These are phyloP conservation scores for Coemansia sp. DNA, from an alignment of 192 early-diverging fungal species.

Conservation along the genomic window DNA sequence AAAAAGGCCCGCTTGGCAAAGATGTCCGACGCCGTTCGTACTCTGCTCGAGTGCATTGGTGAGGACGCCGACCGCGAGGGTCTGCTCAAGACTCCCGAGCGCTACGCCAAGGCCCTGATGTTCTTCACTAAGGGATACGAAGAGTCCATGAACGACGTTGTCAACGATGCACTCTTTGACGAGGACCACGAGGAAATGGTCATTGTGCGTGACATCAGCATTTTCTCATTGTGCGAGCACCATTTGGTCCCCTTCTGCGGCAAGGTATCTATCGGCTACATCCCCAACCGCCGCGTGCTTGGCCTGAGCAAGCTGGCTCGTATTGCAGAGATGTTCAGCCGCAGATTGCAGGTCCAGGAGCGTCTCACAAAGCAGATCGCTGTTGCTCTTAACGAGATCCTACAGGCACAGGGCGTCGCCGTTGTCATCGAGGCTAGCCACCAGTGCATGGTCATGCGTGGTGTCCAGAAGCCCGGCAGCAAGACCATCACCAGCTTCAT, in stretches of 20 bases:
- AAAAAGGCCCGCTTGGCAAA: conserved; percentile 68
- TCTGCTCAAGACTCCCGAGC: conserved; percentile 90
- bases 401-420: conserved; percentile 95
- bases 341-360: conserved; percentile 96
- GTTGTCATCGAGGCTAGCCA: conserved; percentile 96
- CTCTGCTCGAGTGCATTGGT: conserved; percentile 89
- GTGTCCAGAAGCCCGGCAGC: conserved; percentile 96
- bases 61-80: conserved; percentile 96
- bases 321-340: conserved; percentile 97
- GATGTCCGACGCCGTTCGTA: conserved; percentile 83
- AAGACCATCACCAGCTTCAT: conserved; percentile 93
- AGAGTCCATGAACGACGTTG: conserved; percentile 78
- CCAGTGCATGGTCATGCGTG: conserved; percentile 98
- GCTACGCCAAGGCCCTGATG: conserved; percentile 96
- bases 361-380: conserved; percentile 98
- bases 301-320: conserved; percentile 97
- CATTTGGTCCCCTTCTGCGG: conserved; percentile 98
- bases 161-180: conserved; percentile 96
- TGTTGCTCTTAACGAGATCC: conserved; percentile 81
- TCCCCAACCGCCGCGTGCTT: conserved; percentile 92
- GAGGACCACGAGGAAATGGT: conserved; percentile 99
- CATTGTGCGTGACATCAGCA: conserved; percentile 95
- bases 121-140: conserved; percentile 99
- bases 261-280: conserved; percentile 97
- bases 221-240: conserved; percentile 98